These are phyloP conservation scores for Umbelopsis vinacea DNA, from an alignment of 192 early-diverging fungal genomes.

Conservation along the genomic window DNA sequence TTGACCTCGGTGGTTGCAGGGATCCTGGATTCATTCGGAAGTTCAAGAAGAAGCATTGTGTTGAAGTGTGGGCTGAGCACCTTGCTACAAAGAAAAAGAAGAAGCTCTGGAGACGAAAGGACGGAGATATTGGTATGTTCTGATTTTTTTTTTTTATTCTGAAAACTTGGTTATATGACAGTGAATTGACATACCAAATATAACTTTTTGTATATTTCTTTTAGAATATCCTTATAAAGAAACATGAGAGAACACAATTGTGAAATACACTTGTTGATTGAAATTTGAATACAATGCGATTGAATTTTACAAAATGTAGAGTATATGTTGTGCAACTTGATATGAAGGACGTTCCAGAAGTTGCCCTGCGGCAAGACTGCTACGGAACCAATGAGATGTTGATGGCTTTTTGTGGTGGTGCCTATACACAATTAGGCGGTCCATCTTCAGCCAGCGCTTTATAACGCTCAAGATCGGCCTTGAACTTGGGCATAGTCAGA, in stretches of 20 bases:
- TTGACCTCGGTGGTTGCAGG: slow-evolving; percentile 42
- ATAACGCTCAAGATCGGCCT: neutral
- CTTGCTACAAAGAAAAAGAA: slow-evolving; percentile 76
- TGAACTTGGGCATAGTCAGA: slow-evolving; percentile 8
- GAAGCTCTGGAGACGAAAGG: slow-evolving; percentile 87
- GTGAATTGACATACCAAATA: neutral
- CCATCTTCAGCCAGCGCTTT: neutral
- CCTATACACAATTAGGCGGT: neutral
- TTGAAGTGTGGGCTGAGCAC: slow-evolving; percentile 76
- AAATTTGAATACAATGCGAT: neutral
- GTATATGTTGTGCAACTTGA: neutral
- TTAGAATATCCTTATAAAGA: slow-evolving; percentile 37
- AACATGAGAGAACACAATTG: neutral
- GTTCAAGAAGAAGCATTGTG: slow-evolving; percentile 84
- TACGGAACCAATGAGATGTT: neutral
- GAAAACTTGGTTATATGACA: neutral
- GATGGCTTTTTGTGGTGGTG: too few relatives aligned
- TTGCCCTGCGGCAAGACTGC: neutral
- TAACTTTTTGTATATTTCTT: slow-evolving; percentile 3
- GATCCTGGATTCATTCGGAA: slow-evolving; percentile 87
- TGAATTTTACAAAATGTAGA: neutral
- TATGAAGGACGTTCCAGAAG: too few relatives aligned
- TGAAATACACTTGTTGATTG: neutral
- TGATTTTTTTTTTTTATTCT: neutral
- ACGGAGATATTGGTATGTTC: slow-evolving; percentile 39